Evolutionary conservation across 163 green algal genomes (phyloP).

Genomic region (Trebouxiophyceae sp.): DNA sequence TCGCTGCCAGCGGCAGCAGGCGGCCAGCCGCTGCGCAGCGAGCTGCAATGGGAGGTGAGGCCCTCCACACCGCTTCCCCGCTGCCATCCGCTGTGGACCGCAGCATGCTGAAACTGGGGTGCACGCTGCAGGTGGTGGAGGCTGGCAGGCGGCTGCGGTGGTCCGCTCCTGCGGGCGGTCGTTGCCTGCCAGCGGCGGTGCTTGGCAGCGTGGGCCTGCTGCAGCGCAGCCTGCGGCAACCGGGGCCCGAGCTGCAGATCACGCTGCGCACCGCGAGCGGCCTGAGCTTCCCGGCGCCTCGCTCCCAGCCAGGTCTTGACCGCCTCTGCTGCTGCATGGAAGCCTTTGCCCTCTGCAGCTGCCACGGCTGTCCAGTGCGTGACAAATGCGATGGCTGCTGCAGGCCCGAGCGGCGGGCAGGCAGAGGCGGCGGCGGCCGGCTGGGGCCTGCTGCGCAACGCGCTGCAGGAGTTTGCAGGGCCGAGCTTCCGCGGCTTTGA

Average conservation of each 20-base stretch:
- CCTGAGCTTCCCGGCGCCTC: neutral
- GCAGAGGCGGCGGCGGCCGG: neutral
- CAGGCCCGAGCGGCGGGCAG: too few relatives aligned
- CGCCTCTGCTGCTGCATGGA: too few relatives aligned
- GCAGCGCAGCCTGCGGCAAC: neutral
- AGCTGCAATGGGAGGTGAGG: neutral
- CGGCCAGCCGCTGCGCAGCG: neutral
- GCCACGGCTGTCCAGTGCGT: too few relatives aligned
- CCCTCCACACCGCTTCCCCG: too few relatives aligned
- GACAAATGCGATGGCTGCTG: too few relatives aligned
- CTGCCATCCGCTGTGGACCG: too few relatives aligned
- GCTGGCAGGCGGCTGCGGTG: too few relatives aligned
- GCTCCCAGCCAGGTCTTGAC: too few relatives aligned
- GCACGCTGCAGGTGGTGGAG: too few relatives aligned
- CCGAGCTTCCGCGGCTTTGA: conserved; percentile 9
- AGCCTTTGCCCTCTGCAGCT: too few relatives aligned
- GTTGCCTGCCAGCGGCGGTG: neutral
- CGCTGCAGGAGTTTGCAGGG: conserved; percentile 16
- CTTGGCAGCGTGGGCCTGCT: neutral
- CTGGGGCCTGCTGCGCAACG: conserved; percentile 23
- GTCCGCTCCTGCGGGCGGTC: too few relatives aligned
- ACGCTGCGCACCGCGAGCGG: neutral
- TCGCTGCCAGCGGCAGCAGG: neutral
- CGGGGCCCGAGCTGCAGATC: neutral
- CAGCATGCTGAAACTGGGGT: too few relatives aligned